Evolutionary conservation across 1,284 basidiomycete species (phyloP), one percentile per base, ranked within the genome.

Genomic region (Retiboletus fuscus): DNA sequence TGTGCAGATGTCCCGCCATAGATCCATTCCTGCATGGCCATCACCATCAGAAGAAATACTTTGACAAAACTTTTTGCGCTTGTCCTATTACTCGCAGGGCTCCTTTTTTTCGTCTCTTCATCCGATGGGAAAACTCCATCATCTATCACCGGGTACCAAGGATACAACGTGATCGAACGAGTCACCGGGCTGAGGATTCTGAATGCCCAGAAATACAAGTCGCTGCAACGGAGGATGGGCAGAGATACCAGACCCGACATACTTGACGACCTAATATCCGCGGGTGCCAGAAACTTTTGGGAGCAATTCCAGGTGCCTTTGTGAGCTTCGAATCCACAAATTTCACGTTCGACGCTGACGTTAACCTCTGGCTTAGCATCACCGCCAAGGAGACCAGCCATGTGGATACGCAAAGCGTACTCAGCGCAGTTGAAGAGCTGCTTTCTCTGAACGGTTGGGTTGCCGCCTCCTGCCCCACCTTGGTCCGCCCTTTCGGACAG

Each of bases 401-500:
- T 73, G 91, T 93, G 82, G 96, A 98, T 82, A 91, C 93, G 26
- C 96, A 98, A 81, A 92, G 93, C 69, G 93, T 98, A 62, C 87
- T 95, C 67, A 90, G 87, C 61, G 92, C 96, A 11, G 94, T 98
- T 66, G 96, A 98, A 82, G 95, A 96, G 75, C 87, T 98, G 3
- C 87, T 98, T 30, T 93, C 94, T 28, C 89, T 98, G 70, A 97
- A 98, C 79, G 96, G 96, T n/a, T 98, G 96, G 96, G 96, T 97
- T n/a, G 95, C 96, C n/a, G 95, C 95, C 15, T 91, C 95, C 49
- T 98, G 96, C 82, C 95, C 96, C 13, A 96, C 94, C 6, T 89
- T 98, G 60, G 90, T 90, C 6, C 91, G 96, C 24, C 96, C 96
- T 3, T 98, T 98, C 78, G 95, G 95, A 18, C 93, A 96, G 80